Base-by-base conservation (phyloP, 495 filamentous ascomycete genomes). In the Xylaria acuta region DNA sequence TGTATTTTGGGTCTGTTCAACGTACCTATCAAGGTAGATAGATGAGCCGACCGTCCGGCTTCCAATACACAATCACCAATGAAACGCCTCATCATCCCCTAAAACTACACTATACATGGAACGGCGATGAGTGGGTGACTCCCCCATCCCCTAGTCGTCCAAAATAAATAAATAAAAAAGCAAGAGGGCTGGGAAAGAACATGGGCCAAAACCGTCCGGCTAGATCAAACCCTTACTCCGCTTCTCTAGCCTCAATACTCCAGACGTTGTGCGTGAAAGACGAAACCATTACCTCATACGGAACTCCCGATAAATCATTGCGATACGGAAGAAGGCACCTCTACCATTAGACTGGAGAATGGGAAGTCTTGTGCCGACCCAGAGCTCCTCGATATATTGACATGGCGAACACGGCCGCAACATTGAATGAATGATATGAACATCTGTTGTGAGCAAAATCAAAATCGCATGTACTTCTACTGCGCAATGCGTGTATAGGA, bases 61-160 rank as follows among this genome's bases (percentile, higher is more conserved):
- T 74, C 49, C 34, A 51, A 41, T 58, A 68, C 65, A 67, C 32
- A 56, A 27, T 18, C 63, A 49, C 18, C 27, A 43, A 54, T 53
- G 8, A 53, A 67, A 51, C 67, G 51, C 32, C 70, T 58, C 49
- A 34, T 60, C 43, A 1, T 41, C 53, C 27, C 41, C 70, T 73
- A 75, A 38, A 71, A 71, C 56, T 75, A 75, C 71, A 75, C 45
- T 67, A 60, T 69, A 66, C 45, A 71, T 34, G 51, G n/a, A 70
- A 30, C 59, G 12, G 60, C 60, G n/a, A n/a, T 30, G 49, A 58
- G 40, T 49, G 64, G 58, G 36, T n/a, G n/a, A 27, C 47, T 47
- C 38, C 25, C 43, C 54, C 30, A 14, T 49, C 58, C 72, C 53
- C 22, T 12, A 40, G n/a, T 30, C 45, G 64, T 11, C 43, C 45